Evolutionary conservation across 1,284 basidiomycete genomes (phyloP).

Genomic region (Ceratobasidium sp.): DNA sequence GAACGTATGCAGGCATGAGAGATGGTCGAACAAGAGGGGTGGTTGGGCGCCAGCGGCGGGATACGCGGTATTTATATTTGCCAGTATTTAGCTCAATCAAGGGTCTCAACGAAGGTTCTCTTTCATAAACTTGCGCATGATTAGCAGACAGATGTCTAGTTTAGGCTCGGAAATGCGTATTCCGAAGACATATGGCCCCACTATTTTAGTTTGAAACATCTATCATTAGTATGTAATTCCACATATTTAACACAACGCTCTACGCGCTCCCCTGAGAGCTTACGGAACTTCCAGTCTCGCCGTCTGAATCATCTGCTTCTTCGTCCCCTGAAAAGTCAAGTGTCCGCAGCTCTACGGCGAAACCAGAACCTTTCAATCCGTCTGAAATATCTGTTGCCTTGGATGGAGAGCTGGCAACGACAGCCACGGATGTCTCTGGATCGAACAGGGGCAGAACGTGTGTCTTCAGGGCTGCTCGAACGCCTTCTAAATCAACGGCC

Average conservation of each 20-base stretch:
- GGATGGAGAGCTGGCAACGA: constrained; percentile 83
- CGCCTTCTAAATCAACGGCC: constrained; percentile 79
- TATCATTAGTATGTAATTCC: not conserved
- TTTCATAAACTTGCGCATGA: not conserved
- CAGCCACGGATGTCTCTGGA: constrained; percentile 77
- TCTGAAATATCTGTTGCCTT: constrained; percentile 80
- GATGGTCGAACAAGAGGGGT: not conserved
- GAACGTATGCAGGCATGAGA: constrained; percentile 74
- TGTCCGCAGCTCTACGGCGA: constrained; percentile 77
- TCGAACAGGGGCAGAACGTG: constrained; percentile 92
- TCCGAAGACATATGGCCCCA: not conserved
- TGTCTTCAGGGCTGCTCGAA: constrained; percentile 72
- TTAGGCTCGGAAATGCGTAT: not conserved
- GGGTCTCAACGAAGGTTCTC: constrained; percentile 14
- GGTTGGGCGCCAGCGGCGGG: not conserved
- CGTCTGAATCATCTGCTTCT: constrained; percentile 56
- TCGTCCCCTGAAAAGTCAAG: constrained; percentile 72
- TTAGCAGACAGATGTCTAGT: not conserved
- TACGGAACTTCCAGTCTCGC: constrained; percentile 50
- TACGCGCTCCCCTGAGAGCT: constrained; percentile 47
- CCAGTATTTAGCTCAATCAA: not conserved
- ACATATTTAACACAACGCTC: not conserved
- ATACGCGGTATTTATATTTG: constrained; percentile 41
- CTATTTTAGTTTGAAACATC: not conserved
- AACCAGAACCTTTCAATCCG: constrained; percentile 75